Conservation (phyloP, 108 stramenopile species). For the Cyclotella atomus region DNA sequence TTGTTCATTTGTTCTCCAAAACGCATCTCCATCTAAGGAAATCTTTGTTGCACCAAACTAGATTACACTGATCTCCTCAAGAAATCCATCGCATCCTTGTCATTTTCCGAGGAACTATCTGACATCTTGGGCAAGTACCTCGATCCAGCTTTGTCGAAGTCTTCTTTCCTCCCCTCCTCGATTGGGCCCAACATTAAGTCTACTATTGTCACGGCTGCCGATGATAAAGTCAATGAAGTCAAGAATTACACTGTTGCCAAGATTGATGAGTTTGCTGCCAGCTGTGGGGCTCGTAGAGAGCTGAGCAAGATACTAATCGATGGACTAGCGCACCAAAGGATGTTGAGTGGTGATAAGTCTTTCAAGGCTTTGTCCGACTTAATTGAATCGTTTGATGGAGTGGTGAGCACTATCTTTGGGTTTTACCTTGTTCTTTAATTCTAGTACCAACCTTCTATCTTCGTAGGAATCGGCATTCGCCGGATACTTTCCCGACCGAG, state of each 20-base stretch:
- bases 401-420: constrained; percentile 4
- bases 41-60: no score
- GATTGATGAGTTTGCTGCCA: not conserved
- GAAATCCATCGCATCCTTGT: constrained; percentile 8
- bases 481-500: constrained; percentile 14
- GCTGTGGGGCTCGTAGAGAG: not conserved
- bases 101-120: constrained; percentile 20
- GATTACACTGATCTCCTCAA: constrained; percentile 9
- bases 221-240: not conserved
- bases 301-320: not conserved
- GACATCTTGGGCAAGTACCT: constrained; percentile 20
- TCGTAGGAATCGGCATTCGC: constrained; percentile 4
- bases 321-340: constrained; percentile 1
- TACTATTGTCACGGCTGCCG: constrained; percentile 9
- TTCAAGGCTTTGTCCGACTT: not conserved
- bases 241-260: not conserved
- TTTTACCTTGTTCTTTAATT: not conserved
- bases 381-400: not conserved
- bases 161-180: not conserved
- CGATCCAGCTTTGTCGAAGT: not conserved
- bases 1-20: no score
- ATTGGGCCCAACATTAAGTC: constrained; percentile 20
- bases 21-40: no score
- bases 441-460: not conserved
- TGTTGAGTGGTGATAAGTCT: not conserved